Evolutionary conservation across 2,329 filamentous ascomycete genomes (phyloP), one percentile per base, ranked within the genome.

Genomic region (Botrytis aclada): DNA sequence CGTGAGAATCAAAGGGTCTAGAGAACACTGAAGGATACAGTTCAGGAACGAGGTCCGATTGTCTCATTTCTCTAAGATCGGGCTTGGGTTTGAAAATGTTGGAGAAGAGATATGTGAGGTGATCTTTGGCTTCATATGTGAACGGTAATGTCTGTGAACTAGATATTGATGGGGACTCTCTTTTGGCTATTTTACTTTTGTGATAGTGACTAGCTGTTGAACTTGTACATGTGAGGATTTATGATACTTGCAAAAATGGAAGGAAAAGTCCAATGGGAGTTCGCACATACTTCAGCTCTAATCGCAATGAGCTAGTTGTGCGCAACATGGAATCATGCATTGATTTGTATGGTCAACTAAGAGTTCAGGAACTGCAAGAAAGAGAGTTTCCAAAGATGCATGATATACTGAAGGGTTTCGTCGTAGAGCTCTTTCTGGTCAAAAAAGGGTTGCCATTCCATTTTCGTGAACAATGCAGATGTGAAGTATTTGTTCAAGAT

Each of bases 131-230:
- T 18, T 43, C 4, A 5, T 43, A 5, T 12, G 14, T 43, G 14
- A 18, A 43, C 18, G 41, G 41, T 43, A 18, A 18, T n/a, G n/a
- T n/a, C n/a, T n/a, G n/a, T n/a, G n/a, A n/a, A n/a, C n/a, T n/a
- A n/a, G n/a, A n/a, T n/a, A n/a, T n/a, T n/a, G n/a, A n/a, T n/a
- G n/a, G n/a, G n/a, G n/a, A n/a, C n/a, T n/a, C n/a, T n/a, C 4
- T 4, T 51, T 14, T n/a, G 12, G 4, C 47, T n/a, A n/a, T 16
- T 1, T 3, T 7, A 0, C 1, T 51, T n/a, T n/a, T 4, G 25
- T n/a, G 5, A n/a, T n/a, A 51, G 12, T 16, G 1, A 6, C 4
- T 6, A 14, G 12, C 12, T 14, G 1, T n/a, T 51, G 47, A 14
- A 10, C 10, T 8, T 10, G 47, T n/a, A 4, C 0, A 51, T n/a